These are phyloP conservation scores for Excoecaria agallocha DNA, from an alignment of 345 rosid species.

Conservation along the genomic window DNA sequence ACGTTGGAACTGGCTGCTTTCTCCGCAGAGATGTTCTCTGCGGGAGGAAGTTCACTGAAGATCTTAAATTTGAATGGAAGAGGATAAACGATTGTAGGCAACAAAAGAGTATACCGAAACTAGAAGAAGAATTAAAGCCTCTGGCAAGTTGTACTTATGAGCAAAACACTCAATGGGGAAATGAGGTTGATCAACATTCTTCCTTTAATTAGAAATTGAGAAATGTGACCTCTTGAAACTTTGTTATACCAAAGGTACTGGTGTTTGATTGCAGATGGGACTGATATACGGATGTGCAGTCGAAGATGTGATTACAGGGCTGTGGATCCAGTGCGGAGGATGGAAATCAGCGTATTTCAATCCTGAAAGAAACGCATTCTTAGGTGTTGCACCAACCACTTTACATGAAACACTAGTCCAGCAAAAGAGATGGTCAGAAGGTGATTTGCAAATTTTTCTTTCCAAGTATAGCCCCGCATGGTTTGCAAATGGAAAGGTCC, in stretches of 20 bases:
- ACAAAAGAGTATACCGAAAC: constrained; percentile 14
- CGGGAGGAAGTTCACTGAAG: constrained; percentile 37
- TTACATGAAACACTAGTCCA: constrained; percentile 60
- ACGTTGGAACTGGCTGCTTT: constrained; percentile 74
- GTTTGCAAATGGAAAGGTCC: constrained; percentile 52
- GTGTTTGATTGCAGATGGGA: constrained; percentile 58
- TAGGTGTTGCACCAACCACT: constrained; percentile 57
- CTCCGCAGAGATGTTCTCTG: constrained; percentile 72
- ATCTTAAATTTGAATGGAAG: constrained; percentile 24
- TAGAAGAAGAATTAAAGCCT: constrained; percentile 37
- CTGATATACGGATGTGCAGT: constrained; percentile 52
- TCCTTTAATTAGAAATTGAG: neutral
- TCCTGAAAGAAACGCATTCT: constrained; percentile 57
- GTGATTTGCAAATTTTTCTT: constrained; percentile 60
- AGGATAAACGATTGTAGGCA: constrained; percentile 12
- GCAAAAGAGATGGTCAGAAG: constrained; percentile 81
- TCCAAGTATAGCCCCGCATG: constrained; percentile 59
- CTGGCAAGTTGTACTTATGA: constrained; percentile 64
- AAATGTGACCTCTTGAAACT: neutral
- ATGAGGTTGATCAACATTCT: constrained; percentile 38
- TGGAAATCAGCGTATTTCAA: constrained; percentile 67
- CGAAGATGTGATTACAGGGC: constrained; percentile 87
- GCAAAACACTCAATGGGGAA: constrained; percentile 67
- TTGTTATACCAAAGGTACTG: neutral
- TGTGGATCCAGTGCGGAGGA: constrained; percentile 62